These are phyloP conservation scores for Solanum corneliomulleri DNA, from an alignment of 257 asterid species.

Conservation along the genomic window DNA sequence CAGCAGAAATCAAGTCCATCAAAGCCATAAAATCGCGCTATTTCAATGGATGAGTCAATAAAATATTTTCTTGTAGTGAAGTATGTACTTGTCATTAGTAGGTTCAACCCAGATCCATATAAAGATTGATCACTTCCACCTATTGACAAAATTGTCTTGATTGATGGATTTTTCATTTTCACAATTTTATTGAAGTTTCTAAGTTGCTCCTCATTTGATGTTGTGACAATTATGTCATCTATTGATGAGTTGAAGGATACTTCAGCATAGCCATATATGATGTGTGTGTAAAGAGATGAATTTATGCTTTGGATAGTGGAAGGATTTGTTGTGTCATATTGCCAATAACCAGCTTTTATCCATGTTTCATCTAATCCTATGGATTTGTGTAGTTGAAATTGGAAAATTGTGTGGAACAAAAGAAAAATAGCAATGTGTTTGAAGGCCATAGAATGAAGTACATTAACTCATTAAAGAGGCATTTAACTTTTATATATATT, in stretches of 20 bases:
- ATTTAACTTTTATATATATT: background rate
- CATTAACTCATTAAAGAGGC: background rate
- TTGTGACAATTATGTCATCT: background rate
- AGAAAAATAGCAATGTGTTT: background rate
- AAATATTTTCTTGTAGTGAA: constrained; percentile 3
- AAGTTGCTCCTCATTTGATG: background rate
- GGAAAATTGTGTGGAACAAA: background rate
- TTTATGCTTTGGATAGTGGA: background rate
- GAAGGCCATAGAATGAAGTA: background rate
- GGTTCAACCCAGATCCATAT: background rate
- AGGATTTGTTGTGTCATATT: background rate
- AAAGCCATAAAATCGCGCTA: background rate
- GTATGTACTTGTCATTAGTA: background rate
- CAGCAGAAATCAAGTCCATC: constrained; percentile 8
- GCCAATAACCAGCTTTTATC: background rate
- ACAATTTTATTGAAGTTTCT: background rate
- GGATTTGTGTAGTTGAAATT: background rate
- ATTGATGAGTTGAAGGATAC: background rate
- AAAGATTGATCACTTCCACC: background rate
- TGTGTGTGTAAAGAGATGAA: background rate
- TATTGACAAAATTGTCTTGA: background rate
- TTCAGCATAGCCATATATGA: background rate
- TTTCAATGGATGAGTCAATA: constrained; percentile 1
- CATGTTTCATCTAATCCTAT: background rate
- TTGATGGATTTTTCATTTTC: background rate